Evolutionary conservation across 345 rosid species (phyloP).

Genomic region (Syzygium oleosum): DNA sequence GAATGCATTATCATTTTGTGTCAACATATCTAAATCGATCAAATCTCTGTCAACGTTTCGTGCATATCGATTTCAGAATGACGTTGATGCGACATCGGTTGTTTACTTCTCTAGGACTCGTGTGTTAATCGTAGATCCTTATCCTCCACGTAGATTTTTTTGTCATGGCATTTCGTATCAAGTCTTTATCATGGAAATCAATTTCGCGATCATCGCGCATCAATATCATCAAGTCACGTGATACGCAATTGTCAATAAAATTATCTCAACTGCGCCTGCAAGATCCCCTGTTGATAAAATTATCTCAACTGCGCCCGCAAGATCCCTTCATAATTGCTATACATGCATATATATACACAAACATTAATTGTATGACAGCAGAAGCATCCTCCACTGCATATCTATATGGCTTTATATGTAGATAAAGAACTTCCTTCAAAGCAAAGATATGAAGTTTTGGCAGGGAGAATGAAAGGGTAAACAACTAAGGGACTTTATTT

Average conservation of each 20-base stretch:
- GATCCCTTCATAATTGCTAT: not conserved
- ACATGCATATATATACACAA: not conserved
- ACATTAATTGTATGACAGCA: not conserved
- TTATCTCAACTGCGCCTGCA: not conserved
- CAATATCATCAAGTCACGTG: not conserved
- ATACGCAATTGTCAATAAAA: not conserved
- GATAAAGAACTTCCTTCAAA: not conserved
- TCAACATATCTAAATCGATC: not conserved
- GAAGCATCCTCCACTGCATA: not conserved
- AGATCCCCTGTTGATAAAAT: not conserved
- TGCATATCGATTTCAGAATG: not conserved
- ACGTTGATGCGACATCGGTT: not conserved
- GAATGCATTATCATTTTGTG: not conserved
- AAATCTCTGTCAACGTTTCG: not conserved
- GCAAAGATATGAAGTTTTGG: not conserved
- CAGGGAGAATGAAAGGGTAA: not conserved
- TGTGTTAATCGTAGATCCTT: not conserved
- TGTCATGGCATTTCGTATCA: not conserved
- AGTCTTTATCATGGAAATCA: not conserved
- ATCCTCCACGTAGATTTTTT: not conserved
- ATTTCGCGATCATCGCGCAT: not conserved
- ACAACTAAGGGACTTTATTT: not conserved
- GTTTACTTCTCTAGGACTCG: not conserved
- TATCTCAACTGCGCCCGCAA: not conserved
- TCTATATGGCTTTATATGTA: not conserved